Evolutionary conservation across 2,329 filamentous ascomycete genomes (phyloP).

Genomic region (Alternaria infectoria): DNA sequence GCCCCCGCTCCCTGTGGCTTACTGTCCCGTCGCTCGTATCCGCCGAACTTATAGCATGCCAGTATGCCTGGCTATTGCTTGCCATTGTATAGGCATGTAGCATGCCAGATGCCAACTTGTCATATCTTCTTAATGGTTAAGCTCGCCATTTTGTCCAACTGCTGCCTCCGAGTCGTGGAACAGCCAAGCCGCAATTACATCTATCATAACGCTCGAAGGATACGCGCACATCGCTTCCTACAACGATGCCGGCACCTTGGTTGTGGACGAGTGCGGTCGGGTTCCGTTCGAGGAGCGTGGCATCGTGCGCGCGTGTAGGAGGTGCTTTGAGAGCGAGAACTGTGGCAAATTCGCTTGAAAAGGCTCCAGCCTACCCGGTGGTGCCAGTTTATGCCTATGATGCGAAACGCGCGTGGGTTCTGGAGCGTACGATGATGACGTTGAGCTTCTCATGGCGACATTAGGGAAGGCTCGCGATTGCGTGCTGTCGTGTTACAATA

Average conservation of each 20-base stretch:
- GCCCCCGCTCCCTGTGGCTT: conserved; percentile 45
- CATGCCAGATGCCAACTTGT: conserved; percentile 46
- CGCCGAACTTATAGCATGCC: conserved; percentile 51
- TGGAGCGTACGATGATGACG: conserved; percentile 31
- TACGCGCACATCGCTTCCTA: conserved; percentile 36
- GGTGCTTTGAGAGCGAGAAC: conserved; percentile 35
- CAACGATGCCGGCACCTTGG: conserved; percentile 44
- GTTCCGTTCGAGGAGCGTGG: conserved; percentile 43
- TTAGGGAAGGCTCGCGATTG: conserved; percentile 18
- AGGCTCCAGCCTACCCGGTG: conserved; percentile 35
- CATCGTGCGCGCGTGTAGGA: conserved; percentile 31
- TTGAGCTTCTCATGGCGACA: conserved; percentile 26
- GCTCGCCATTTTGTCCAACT: conserved; percentile 36
- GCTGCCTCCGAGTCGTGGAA: conserved; percentile 35
- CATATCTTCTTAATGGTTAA: conserved; percentile 41
- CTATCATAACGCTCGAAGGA: conserved; percentile 40
- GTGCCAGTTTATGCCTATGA: not conserved
- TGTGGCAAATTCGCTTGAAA: conserved; percentile 35
- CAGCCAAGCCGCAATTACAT: conserved; percentile 30
- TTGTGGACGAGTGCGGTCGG: conserved; percentile 37
- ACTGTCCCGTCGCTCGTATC: conserved; percentile 50
- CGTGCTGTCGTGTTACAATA: not conserved
- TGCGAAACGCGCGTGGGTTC: not conserved
- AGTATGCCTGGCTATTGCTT: conserved; percentile 57
- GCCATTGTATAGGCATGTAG: conserved; percentile 47